Percentiles rank a stretch among this genome's conserved stretches.
Evolutionary conservation across 2,329 filamentous ascomycete genomes (phyloP).

Genomic region (Pyricularia pennisetigena): DNA sequence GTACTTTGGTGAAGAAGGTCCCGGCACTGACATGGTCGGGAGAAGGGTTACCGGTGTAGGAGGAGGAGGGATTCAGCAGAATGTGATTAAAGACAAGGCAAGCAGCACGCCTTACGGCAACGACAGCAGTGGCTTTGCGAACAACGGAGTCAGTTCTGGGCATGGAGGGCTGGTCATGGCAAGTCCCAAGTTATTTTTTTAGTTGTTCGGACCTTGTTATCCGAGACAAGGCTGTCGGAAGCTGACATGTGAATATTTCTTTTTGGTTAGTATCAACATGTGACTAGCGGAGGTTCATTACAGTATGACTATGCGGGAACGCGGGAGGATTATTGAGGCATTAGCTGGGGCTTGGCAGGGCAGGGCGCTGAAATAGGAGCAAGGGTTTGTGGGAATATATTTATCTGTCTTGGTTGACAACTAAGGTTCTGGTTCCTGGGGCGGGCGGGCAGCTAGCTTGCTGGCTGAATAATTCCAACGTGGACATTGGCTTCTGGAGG

Average conservation of each 20-base stretch:
- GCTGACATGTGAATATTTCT: not conserved
- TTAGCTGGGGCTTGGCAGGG: no score
- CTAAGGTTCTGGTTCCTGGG: not conserved
- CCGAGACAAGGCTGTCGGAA: not conserved
- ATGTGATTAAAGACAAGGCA: not conserved
- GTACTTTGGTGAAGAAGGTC: not conserved
- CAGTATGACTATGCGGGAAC: conserved; percentile 3
- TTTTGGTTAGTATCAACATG: not conserved
- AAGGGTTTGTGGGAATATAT: no score
- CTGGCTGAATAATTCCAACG: no score
- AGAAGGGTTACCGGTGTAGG: not conserved
- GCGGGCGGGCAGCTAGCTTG: no score
- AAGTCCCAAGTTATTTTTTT: not conserved
- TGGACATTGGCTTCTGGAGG: no score
- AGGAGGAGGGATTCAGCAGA: not conserved
- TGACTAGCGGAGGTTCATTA: not conserved
- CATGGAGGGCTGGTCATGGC: not conserved
- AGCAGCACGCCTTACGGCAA: not conserved
- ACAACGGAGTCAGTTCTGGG: not conserved
- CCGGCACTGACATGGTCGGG: not conserved
- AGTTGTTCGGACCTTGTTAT: not conserved
- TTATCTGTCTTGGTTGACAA: no score
- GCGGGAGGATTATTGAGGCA: not conserved
- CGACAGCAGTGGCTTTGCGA: not conserved
- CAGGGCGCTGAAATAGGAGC: no score